Conservation (phyloP, 2,329 filamentous ascomycete species). For the Lomentospora prolificans region DNA sequence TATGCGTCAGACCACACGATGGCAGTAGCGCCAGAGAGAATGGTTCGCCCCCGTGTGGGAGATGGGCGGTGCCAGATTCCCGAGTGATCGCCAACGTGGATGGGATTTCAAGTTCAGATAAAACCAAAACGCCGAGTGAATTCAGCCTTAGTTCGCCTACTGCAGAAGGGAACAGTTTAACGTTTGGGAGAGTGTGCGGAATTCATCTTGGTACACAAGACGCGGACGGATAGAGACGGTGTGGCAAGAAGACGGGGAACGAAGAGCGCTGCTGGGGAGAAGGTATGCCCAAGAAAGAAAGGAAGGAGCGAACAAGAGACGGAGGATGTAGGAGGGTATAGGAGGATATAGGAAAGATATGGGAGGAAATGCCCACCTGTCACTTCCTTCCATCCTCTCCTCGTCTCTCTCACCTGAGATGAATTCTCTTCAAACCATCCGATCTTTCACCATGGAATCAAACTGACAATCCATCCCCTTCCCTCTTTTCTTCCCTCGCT, state of each 20-base stretch:
- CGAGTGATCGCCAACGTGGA: background rate
- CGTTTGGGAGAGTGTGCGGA: background rate
- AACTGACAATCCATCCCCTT: background rate
- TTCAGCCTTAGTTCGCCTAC: background rate
- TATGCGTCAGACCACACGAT: background rate
- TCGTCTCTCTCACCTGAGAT: background rate
- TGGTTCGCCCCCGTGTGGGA: background rate
- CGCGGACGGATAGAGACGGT: background rate
- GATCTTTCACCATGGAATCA: background rate
- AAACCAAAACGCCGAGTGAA: background rate
- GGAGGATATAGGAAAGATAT: background rate
- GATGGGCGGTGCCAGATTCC: background rate
- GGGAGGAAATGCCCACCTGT: background rate
- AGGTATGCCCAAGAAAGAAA: background rate
- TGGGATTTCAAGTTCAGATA: background rate
- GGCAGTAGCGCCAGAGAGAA: background rate
- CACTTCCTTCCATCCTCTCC: background rate
- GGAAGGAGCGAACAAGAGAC: background rate
- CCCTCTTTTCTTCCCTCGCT: background rate
- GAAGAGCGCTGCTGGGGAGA: no score
- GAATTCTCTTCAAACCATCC: background rate
- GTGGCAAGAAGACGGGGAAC: no score
- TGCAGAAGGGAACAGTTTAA: background rate
- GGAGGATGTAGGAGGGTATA: background rate
- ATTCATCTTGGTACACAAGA: no score